phyloP scores from a whole-genome alignment of 2,329 filamentous ascomycete species.

The Polychaeton citri region DNA sequence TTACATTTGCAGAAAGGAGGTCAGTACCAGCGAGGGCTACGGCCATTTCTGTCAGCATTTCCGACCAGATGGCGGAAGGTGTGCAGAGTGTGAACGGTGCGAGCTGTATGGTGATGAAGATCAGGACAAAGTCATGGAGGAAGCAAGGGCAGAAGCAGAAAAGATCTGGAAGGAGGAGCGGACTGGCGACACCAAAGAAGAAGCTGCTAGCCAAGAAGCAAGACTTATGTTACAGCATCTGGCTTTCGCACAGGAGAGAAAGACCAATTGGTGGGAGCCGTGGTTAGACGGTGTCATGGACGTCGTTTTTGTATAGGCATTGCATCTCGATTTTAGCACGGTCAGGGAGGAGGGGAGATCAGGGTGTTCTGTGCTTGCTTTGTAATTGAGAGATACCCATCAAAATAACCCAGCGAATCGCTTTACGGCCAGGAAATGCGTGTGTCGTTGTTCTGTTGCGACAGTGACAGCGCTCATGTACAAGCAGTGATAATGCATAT shows the following conservation, averaged over 20 bases:
- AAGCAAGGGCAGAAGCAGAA: slow-evolving; percentile 31
- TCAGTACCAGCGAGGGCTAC: slow-evolving; percentile 57
- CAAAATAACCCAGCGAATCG: no score
- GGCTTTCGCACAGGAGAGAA: background rate
- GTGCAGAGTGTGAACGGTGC: slow-evolving; percentile 57
- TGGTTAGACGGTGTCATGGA: background rate
- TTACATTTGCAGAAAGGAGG: slow-evolving; percentile 68
- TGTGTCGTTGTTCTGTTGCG: no score
- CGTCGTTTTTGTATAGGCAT: slow-evolving; percentile 3
- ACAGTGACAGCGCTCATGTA: no score
- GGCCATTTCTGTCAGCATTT: slow-evolving; percentile 95
- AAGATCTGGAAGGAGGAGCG: slow-evolving; percentile 29
- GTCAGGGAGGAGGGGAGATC: no score
- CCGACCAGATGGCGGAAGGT: slow-evolving; percentile 62
- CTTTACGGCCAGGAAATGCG: no score
- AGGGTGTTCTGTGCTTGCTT: no score
- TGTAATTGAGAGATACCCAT: no score
- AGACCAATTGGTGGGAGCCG: background rate
- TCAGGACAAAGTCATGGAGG: slow-evolving; percentile 28
- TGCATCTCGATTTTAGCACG: no score
- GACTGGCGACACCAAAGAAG: slow-evolving; percentile 4
- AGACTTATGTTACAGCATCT: background rate
- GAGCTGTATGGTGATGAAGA: slow-evolving; percentile 37
- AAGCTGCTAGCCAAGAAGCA: background rate
- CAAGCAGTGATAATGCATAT: no score